Evolutionary conservation across 768 basidiomycete genomes (phyloP).

Genomic region (button mushroom (Agaricus bisporus)): DNA sequence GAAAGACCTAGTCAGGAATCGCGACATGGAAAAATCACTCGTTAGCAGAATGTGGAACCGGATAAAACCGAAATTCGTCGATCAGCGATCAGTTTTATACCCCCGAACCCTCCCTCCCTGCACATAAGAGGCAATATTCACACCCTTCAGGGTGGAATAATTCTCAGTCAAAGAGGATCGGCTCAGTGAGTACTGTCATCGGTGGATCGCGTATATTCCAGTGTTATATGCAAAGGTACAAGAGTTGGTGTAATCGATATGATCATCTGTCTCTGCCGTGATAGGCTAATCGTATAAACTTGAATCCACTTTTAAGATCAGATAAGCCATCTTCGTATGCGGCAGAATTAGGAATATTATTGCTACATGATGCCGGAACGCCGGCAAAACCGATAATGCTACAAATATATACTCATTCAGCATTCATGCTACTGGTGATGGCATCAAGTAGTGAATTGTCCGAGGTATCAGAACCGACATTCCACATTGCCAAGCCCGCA

Average conservation of each 20-base stretch:
- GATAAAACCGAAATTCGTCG: conserved; percentile 21
- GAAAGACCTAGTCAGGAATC: conserved; percentile 30
- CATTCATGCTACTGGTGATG: conserved; percentile 34
- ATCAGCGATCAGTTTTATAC: conserved; percentile 10
- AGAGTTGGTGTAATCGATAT: too few relatives aligned
- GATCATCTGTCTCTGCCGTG: too few relatives aligned
- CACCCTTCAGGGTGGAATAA: too few relatives aligned
- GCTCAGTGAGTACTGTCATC: too few relatives aligned
- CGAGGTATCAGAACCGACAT: conserved; percentile 53
- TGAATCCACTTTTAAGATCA: too few relatives aligned
- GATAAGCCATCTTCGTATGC: too few relatives aligned
- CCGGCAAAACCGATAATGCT: background rate
- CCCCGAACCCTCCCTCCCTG: background rate
- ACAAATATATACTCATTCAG: conserved; percentile 2
- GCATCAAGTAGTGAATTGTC: conserved; percentile 47
- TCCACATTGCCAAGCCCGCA: conserved; percentile 60
- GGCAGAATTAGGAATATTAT: background rate
- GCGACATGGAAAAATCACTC: conserved; percentile 28
- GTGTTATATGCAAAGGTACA: too few relatives aligned
- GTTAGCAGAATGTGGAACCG: conserved; percentile 18
- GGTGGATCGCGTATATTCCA: too few relatives aligned
- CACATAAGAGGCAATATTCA: background rate
- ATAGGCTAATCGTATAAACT: too few relatives aligned
- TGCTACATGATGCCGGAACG: background rate
- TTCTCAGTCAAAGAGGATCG: too few relatives aligned